A percentile compares a stretch with the other conserved stretches of the same genome.
Conservation (phyloP, 371 early-diverging fungal genomes). For the Mucor saturninus region DNA sequence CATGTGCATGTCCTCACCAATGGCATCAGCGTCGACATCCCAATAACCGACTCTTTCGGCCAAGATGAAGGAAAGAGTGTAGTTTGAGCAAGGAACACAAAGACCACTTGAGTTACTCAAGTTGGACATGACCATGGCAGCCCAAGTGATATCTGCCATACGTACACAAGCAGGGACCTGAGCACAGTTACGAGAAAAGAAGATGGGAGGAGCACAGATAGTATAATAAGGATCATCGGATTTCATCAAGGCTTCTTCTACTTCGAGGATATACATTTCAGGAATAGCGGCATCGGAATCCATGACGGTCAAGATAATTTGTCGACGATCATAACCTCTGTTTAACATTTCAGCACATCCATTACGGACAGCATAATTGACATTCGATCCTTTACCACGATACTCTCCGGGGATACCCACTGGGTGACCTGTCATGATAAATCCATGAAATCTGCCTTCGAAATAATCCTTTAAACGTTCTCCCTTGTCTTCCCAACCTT, state of each 20-base stretch:
- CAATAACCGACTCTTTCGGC: slow-evolving; percentile 75
- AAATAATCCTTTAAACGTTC: slow-evolving; percentile 53
- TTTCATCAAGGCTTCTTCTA: slow-evolving; percentile 43
- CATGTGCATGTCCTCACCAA: slow-evolving; percentile 90
- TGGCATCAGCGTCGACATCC: slow-evolving; percentile 80
- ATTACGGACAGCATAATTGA: slow-evolving; percentile 68
- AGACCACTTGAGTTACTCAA: slow-evolving; percentile 69
- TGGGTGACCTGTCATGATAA: slow-evolving; percentile 75
- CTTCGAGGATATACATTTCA: slow-evolving; percentile 48
- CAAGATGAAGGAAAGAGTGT: slow-evolving; percentile 73
- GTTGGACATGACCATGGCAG: slow-evolving; percentile 80
- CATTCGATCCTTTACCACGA: slow-evolving; percentile 79
- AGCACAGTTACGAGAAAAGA: slow-evolving; percentile 78
- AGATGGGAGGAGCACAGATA: slow-evolving; percentile 73
- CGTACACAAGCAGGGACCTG: slow-evolving; percentile 78
- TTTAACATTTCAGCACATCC: slow-evolving; percentile 39
- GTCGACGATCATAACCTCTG: slow-evolving; percentile 49
- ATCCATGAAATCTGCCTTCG: slow-evolving; percentile 49
- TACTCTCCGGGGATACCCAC: slow-evolving; percentile 70
- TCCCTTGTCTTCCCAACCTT: slow-evolving; percentile 65
- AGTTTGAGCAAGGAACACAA: slow-evolving; percentile 78
- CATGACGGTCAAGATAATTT: slow-evolving; percentile 66
- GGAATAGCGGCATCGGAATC: slow-evolving; percentile 58
- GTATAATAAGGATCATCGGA: slow-evolving; percentile 52
- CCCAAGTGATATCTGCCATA: slow-evolving; percentile 81